phyloP scores from a whole-genome alignment of 78 protist species.

The Cavenderia fasciculata region DNA sequence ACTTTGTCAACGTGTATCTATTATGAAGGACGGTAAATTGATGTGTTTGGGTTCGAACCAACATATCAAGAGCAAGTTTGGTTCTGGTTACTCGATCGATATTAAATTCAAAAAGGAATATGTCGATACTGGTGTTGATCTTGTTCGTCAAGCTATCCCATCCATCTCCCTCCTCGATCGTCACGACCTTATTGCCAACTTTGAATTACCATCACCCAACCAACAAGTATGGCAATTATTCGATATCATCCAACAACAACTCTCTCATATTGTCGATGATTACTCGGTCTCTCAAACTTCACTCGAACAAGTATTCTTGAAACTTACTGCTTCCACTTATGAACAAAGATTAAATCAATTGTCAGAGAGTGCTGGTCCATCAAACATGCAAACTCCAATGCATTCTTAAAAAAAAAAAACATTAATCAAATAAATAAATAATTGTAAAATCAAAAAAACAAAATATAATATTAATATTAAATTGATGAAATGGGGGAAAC shows the following conservation, averaged over 20 bases:
- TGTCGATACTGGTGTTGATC: background rate
- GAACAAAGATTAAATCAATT: background rate
- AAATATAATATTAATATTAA: too few species aligned
- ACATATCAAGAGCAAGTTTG: slow-evolving; percentile 66
- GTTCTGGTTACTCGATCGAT: slow-evolving; percentile 53
- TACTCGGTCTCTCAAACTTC: slow-evolving; percentile 36
- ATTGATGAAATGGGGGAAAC: too few species aligned
- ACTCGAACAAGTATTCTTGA: slow-evolving; percentile 38
- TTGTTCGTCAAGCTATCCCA: background rate
- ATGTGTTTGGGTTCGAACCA: slow-evolving; percentile 72
- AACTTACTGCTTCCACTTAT: slow-evolving; percentile 10
- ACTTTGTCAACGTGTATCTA: slow-evolving; percentile 83
- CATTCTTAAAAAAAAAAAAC: too few species aligned
- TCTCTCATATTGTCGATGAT: background rate
- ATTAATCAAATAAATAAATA: background rate
- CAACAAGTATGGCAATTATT: background rate
- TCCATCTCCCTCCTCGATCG: background rate
- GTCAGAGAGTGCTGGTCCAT: too few species aligned
- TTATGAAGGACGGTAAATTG: slow-evolving; percentile 90
- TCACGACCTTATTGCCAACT: slow-evolving; percentile 5
- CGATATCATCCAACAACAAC: background rate
- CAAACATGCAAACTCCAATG: too few species aligned
- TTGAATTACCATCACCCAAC: slow-evolving; percentile 18
- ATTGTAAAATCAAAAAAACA: too few species aligned
- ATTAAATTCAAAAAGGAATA: slow-evolving; percentile 37